Evolutionary conservation across 352 stramenopile genomes (phyloP).

Genomic region (Phytopythium chamaehyphon): DNA sequence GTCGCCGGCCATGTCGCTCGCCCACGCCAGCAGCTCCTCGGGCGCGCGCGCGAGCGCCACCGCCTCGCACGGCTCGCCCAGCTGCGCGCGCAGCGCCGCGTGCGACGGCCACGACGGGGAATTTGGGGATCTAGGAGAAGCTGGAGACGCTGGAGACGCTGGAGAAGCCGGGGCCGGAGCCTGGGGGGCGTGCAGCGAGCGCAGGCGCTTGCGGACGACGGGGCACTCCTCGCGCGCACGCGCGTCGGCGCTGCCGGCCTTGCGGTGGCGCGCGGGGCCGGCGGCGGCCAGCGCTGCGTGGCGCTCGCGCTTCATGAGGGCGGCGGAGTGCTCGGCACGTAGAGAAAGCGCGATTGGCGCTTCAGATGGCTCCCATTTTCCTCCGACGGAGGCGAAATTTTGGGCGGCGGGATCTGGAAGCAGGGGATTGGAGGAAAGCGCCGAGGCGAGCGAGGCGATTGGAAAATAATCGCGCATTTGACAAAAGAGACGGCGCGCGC

Average conservation of each 20-base stretch:
- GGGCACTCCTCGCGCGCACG: conserved; percentile 21
- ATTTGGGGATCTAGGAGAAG: no score
- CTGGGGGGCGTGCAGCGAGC: conserved; percentile 14
- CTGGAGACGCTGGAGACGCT: neutral
- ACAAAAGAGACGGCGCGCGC: no score
- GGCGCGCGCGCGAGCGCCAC: conserved; percentile 34
- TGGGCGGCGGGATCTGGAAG: no score
- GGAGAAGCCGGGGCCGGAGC: conserved; percentile 10
- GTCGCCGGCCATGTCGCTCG: conserved; percentile 56
- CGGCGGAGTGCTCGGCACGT: neutral
- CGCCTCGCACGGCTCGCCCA: conserved; percentile 29
- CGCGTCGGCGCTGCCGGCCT: conserved; percentile 11
- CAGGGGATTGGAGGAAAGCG: no score
- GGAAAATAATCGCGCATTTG: no score
- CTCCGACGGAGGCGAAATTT: no score
- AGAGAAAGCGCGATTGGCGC: no score
- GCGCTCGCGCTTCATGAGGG: conserved; percentile 47
- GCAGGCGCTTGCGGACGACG: conserved; percentile 42
- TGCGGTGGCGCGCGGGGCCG: conserved; percentile 8
- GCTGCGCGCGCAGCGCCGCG: conserved; percentile 8
- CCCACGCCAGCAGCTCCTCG: conserved; percentile 36
- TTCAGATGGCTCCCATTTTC: no score
- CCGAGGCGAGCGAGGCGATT: no score
- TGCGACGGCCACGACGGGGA: no score
- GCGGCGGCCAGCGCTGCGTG: no score